Percentiles rank a stretch among this genome's conserved stretches.
Conservation (phyloP, 2,329 filamentous ascomycete genomes). For the Chaetomium olivaceum region DNA sequence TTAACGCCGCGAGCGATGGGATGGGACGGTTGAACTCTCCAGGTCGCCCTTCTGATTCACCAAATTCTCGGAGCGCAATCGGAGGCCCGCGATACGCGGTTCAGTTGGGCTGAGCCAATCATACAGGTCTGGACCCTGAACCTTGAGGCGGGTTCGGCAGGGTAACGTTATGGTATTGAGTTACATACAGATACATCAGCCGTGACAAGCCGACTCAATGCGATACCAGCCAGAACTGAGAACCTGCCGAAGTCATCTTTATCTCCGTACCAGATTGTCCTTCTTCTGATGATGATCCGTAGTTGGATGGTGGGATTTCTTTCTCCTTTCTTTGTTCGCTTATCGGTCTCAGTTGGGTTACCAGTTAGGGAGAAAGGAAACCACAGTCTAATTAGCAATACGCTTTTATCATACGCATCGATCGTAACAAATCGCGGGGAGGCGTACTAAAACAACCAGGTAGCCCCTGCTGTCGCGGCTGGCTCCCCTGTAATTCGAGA, state of each 20-base stretch:
- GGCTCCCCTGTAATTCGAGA: slow-evolving; percentile 1
- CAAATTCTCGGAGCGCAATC: slow-evolving; percentile 28
- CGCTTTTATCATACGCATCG: neutral
- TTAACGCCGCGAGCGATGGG: neutral
- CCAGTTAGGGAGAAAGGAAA: neutral
- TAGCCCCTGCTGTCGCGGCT: neutral
- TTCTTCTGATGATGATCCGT: neutral
- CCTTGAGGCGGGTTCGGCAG: neutral
- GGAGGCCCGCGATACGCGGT: slow-evolving; percentile 19
- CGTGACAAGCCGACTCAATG: slow-evolving; percentile 13
- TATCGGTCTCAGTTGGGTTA: neutral
- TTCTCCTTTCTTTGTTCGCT: neutral
- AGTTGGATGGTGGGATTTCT: neutral
- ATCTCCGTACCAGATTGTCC: neutral
- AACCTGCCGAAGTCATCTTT: neutral
- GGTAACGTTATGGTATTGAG: neutral
- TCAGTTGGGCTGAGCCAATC: slow-evolving; percentile 21
- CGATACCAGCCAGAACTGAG: neutral
- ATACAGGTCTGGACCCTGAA: slow-evolving; percentile 13
- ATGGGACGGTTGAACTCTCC: neutral
- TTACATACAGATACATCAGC: neutral
- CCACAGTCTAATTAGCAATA: slow-evolving; percentile 1
- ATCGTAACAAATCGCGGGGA: neutral
- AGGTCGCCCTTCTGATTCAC: neutral
- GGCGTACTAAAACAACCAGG: neutral